Base-by-base conservation (phyloP, 2,329 filamentous ascomycete species). In the Sporothrix schenckii region DNA sequence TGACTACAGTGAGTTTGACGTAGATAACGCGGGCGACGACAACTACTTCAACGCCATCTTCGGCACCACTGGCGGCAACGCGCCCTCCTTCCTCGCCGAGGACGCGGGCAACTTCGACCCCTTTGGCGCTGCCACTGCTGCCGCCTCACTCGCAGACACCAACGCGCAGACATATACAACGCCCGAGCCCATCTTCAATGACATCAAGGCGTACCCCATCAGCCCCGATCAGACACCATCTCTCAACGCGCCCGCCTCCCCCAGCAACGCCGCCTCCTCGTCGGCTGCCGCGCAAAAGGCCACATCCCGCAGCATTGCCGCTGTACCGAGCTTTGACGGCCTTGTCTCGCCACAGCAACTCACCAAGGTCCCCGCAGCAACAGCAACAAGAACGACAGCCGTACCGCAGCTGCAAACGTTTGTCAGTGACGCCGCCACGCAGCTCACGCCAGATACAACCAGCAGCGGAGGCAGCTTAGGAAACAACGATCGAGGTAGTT, bases 151-250 rank as follows among this genome's bases (percentile, higher is more conserved):
- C 30, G 24, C 49, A 9, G 41, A 53, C 7, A 44, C 13, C 16
- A 49, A 70, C 49, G 5, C 47, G 0, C 61, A 58, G 27, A 30
- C 69, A 34, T 72, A 68, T 41, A 66, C 72, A 6, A 74, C 73
- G 0, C 72, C 73, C 4, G 72, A 74, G 44, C 72, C 66, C 21
- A 34, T 73, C 53, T 70, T 74, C 68, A 66, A 77, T 74, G 76
- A 73, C 68, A 73, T 75, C 34, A 75, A 73, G 41, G 71, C 74
- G 41, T 83, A 82, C 72, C 86, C 84, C 47, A 76, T 86, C 74
- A 88, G 84, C 72, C 86, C 85, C 34, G 82, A 84, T 66, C 82
- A 82, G 71, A 86, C 84, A 19, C 82, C 83, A 24, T 83, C 84
- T 11, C 76, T 85, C 11, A 80, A 83, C 72, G 80, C 81, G 21